Evolutionary conservation across 2,329 filamentous ascomycete species (phyloP).

Genomic region (Leptographium wingfieldii): DNA sequence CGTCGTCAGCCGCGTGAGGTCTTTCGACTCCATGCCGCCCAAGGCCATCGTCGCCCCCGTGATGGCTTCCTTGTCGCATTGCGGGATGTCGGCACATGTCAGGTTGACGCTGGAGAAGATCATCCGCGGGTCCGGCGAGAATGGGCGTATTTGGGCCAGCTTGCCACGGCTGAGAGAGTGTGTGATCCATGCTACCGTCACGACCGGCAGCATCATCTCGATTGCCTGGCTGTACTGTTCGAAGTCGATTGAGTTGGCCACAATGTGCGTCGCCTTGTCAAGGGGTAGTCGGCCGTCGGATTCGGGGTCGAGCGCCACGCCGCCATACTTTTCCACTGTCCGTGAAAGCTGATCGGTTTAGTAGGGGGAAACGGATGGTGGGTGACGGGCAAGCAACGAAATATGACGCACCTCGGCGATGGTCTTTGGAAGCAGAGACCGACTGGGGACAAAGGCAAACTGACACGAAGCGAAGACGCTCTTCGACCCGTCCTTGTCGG

Average conservation of each 20-base stretch:
- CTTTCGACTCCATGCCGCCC: constrained; percentile 67
- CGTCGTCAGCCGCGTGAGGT: constrained; percentile 62
- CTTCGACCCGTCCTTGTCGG: constrained; percentile 18
- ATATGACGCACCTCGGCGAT: constrained; percentile 25
- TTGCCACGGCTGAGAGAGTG: constrained; percentile 57
- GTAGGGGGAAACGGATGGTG: background rate
- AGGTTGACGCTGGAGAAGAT: constrained; percentile 80
- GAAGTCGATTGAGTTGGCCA: constrained; percentile 75
- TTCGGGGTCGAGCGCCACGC: constrained; percentile 31
- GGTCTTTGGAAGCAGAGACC: constrained; percentile 24
- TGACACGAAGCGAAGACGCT: constrained; percentile 29
- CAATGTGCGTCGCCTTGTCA: constrained; percentile 38
- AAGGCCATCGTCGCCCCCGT: constrained; percentile 79
- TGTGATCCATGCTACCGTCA: constrained; percentile 71
- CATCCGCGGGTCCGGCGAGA: constrained; percentile 79
- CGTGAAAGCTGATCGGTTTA: constrained; percentile 24
- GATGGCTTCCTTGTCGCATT: constrained; percentile 82
- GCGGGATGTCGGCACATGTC: constrained; percentile 71
- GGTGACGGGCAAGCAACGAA: background rate
- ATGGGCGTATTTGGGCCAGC: constrained; percentile 66
- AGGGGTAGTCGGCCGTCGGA: constrained; percentile 36
- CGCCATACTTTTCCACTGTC: constrained; percentile 36
- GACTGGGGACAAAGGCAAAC: constrained; percentile 33
- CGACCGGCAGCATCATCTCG: constrained; percentile 69
- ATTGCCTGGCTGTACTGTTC: constrained; percentile 67